Conservation (phyloP, 495 filamentous ascomycete species). For the Cladorrhinum samala region DNA sequence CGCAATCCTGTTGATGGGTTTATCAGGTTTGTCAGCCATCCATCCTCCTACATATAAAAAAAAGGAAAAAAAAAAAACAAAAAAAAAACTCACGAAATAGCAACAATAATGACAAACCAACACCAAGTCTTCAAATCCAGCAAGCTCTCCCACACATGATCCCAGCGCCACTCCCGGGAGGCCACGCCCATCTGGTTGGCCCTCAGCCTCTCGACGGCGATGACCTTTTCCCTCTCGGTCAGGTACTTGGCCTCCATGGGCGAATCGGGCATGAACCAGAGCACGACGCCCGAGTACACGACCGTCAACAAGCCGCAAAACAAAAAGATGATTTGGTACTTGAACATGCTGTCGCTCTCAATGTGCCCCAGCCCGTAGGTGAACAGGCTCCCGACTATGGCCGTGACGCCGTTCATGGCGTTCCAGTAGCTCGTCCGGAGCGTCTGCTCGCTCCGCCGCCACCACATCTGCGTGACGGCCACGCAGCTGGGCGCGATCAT, state of each 20-base stretch:
- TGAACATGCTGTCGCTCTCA: constrained; percentile 42
- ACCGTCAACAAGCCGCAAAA: constrained; percentile 46
- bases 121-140: constrained; percentile 61
- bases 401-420: constrained; percentile 46
- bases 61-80: too few species aligned
- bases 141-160: constrained; percentile 52
- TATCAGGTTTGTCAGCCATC: neutral
- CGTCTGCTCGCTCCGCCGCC: constrained; percentile 46
- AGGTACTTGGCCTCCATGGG: constrained; percentile 56
- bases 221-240: constrained; percentile 50
- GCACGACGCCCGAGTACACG: constrained; percentile 29
- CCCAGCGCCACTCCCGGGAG: constrained; percentile 37
- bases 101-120: constrained; percentile 56
- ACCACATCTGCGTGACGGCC: constrained; percentile 53
- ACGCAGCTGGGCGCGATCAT: constrained; percentile 44
- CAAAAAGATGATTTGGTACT: constrained; percentile 57
- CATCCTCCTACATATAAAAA: too few species aligned
- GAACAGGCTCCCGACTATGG: constrained; percentile 45
- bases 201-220: constrained; percentile 51
- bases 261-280: constrained; percentile 53
- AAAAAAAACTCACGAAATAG: constrained; percentile 30
- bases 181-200: constrained; percentile 44
- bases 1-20: constrained; percentile 18
- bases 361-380: constrained; percentile 58
- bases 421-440: constrained; percentile 47